Conservation (phyloP, 441 rosid species). For the Capsella rubella region DNA sequence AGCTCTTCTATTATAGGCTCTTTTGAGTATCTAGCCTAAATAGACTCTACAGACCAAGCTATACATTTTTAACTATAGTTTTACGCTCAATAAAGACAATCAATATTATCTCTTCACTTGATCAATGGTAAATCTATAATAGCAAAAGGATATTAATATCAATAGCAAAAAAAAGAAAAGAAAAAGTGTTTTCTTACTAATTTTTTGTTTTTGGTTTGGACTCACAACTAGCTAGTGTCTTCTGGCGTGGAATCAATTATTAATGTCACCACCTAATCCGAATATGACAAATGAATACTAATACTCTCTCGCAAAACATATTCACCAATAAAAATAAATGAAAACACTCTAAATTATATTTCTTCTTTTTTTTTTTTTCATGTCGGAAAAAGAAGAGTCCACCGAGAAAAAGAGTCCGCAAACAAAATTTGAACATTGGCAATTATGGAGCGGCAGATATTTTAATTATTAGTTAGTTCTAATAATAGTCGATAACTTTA, state of each 20-base stretch:
- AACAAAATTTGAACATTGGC: constrained; percentile 25
- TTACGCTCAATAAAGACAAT: neutral
- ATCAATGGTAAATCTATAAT: constrained; percentile 4
- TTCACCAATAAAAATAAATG: neutral
- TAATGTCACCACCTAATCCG: constrained; percentile 44
- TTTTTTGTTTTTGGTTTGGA: constrained; percentile 38
- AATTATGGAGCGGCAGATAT: constrained; percentile 30
- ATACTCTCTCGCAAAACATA: neutral
- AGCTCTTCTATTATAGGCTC: no score
- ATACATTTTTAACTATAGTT: neutral
- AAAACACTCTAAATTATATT: neutral
- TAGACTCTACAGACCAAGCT: neutral
- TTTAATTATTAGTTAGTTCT: constrained; percentile 6
- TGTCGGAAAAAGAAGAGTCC: constrained; percentile 44
- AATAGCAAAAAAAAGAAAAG: neutral
- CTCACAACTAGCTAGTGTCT: constrained; percentile 33
- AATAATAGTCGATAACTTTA: neutral
- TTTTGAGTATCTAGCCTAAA: neutral
- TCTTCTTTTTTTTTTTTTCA: constrained; percentile 2
- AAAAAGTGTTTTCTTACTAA: neutral
- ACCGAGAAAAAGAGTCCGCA: constrained; percentile 28
- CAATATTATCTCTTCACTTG: neutral
- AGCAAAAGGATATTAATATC: neutral
- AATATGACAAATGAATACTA: constrained; percentile 36
- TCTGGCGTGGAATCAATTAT: constrained; percentile 44